Conservation (phyloP, 2,329 filamentous ascomycete species). For the Hawksworthiomyces lignivorus region DNA sequence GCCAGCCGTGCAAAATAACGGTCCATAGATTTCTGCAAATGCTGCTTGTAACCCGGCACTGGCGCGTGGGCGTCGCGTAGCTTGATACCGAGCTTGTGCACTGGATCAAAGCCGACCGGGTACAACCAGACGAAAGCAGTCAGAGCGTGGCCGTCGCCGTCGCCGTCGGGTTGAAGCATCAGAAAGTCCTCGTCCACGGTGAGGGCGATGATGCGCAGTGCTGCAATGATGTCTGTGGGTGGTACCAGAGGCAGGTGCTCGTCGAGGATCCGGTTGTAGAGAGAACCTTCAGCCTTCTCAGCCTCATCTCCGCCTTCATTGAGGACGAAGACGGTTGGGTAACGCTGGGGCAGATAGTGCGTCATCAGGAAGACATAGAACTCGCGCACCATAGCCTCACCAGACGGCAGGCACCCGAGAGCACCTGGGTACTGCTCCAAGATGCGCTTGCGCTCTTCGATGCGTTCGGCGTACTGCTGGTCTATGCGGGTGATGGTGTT, state of each 20-base stretch:
- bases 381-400: slow-evolving; percentile 11
- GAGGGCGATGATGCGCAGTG: slow-evolving; percentile 6
- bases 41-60: slow-evolving; percentile 13
- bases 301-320: neutral
- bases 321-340: slow-evolving; percentile 7
- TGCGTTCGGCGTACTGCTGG: slow-evolving; percentile 11
- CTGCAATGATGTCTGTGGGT: slow-evolving; percentile 2
- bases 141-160: slow-evolving; percentile 10
- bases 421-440: slow-evolving; percentile 9
- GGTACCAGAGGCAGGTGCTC: neutral
- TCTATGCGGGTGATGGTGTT: slow-evolving; percentile 13
- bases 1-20: slow-evolving; percentile 10
- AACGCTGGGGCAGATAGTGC: slow-evolving; percentile 10
- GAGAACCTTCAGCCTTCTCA: too few species aligned
- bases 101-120: slow-evolving; percentile 12
- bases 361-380: slow-evolving; percentile 10
- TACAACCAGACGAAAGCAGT: slow-evolving; percentile 12
- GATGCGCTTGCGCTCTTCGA: slow-evolving; percentile 11
- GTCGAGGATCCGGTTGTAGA: slow-evolving; percentile 7
- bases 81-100: slow-evolving; percentile 12
- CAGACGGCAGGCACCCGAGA: slow-evolving; percentile 6
- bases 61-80: slow-evolving; percentile 9
- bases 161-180: slow-evolving; percentile 10
- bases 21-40: slow-evolving; percentile 12
- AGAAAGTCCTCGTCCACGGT: slow-evolving; percentile 14